These are phyloP conservation scores for Magnolia sinica DNA, from an alignment of 164 flowering plant species.

Conservation along the genomic window DNA sequence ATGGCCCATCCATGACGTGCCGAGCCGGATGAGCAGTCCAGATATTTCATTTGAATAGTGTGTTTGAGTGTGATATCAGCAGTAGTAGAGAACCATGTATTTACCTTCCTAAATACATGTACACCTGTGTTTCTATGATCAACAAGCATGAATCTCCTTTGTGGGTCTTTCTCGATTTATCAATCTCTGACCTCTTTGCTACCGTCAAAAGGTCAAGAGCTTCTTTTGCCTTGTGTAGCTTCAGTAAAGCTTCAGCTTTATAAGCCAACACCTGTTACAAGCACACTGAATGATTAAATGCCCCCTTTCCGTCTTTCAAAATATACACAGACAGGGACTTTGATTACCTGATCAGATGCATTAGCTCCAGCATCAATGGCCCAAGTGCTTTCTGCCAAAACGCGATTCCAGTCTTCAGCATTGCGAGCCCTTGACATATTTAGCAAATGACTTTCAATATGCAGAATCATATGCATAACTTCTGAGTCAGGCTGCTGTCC, in stretches of 20 bases:
- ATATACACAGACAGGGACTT: constrained; percentile 17
- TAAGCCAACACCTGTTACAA: constrained; percentile 52
- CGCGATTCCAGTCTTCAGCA: constrained; percentile 42
- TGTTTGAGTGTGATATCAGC: neutral
- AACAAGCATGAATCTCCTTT: constrained; percentile 42
- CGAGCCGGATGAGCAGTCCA: too few species aligned
- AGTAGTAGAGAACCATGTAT: neutral
- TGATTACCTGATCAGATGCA: neutral
- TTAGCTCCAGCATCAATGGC: neutral
- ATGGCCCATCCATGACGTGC: too few species aligned
- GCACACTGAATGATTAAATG: neutral
- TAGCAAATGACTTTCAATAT: constrained; percentile 14
- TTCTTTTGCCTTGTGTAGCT: constrained; percentile 58
- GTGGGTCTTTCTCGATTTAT: constrained; percentile 5
- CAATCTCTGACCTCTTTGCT: constrained; percentile 3
- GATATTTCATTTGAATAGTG: too few species aligned
- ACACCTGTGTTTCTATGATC: constrained; percentile 51
- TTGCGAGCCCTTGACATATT: constrained; percentile 33
- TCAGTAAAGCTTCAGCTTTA: constrained; percentile 76
- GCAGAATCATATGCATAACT: constrained; percentile 6
- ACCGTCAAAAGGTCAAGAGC: constrained; percentile 40
- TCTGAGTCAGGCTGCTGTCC: constrained; percentile 15
- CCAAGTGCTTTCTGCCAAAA: constrained; percentile 26
- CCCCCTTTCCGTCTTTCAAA: neutral
- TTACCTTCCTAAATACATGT: constrained; percentile 66